Evolutionary conservation across 257 asterid genomes (phyloP), one percentile per base, ranked within the genome.

Genomic region (Rehmannia glutinosa): DNA sequence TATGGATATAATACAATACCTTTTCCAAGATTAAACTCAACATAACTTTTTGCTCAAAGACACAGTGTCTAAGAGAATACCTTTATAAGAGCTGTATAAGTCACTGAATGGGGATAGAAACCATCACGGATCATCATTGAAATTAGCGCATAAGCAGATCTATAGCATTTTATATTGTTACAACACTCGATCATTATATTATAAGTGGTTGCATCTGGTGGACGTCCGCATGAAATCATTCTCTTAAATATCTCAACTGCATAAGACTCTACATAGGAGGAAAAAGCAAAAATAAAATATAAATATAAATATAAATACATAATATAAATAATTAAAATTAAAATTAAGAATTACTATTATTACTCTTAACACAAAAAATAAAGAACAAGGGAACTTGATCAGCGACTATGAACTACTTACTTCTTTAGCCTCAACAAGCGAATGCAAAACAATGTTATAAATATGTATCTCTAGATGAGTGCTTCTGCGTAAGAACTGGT

Each of bases 61-160:
- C 17, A 45, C n/a, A n/a, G n/a, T n/a, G 64, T 7, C 20, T n/a
- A 56, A 35, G 27, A 32, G 52, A 57, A 24, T 79, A 92, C 97
- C 98, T 90, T 90, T 47, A 82, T 75, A 64, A 92, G 81, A 59
- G 78, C 23, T 52, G 95, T 83, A 78, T 84, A 86, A 69, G 87
- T 75, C 42, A 80, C 73, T 56, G 68, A 76, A 56, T 73, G 45
- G 17, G 81, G 76, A 75, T 30, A 38, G 73, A 74, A 84, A 66
- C 98, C 97, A 62, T 66, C 71, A 55, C 94, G 95, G 33, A 87
- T 86, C 95, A 90, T 86, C 87, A 80, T 62, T 8, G 95, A 86
- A 45, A 84, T 77, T 68, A 90, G 74, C 38, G 84, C 82, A 68
- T 70, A 75, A 39, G 96, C 98, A 64, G 97, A 92, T 86, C 60